These are phyloP conservation scores for Vaccinium myrtillus DNA, from an alignment of 148 eudicot genomes.

Conservation along the genomic window DNA sequence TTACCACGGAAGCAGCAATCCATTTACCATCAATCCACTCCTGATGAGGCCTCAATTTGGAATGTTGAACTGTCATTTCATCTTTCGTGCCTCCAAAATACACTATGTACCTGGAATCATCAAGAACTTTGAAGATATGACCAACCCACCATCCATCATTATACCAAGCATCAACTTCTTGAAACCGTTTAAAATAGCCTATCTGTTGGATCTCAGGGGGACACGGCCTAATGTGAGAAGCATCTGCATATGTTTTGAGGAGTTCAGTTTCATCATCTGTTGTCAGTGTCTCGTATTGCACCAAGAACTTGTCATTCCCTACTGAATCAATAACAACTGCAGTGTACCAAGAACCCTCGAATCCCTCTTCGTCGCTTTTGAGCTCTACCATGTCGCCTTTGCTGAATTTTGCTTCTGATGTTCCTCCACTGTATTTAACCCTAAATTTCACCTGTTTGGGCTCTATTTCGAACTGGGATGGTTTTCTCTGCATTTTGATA, in stretches of 20 bases:
- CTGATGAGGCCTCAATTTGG: conserved; percentile 52
- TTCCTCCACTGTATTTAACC: conserved; percentile 20
- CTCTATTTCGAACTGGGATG: conserved; percentile 6
- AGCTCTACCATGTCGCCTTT: conserved; percentile 49
- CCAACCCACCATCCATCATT: conserved; percentile 63
- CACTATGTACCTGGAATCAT: conserved; percentile 34
- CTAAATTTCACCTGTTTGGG: conserved; percentile 19
- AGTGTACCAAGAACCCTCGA: conserved; percentile 48
- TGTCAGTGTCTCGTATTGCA: conserved; percentile 47
- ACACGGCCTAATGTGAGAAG: conserved; percentile 42
- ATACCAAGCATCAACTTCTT: conserved; percentile 57
- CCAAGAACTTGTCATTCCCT: conserved; percentile 31
- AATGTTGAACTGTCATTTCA: conserved; percentile 42
- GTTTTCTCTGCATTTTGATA: background rate
- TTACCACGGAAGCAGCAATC: conserved; percentile 39
- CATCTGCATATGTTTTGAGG: conserved; percentile 30
- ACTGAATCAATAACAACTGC: conserved; percentile 37
- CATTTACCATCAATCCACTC: conserved; percentile 54
- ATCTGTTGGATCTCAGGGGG: conserved; percentile 38
- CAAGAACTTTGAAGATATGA: conserved; percentile 37
- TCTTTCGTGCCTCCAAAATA: conserved; percentile 38
- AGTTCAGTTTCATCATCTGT: conserved; percentile 32
- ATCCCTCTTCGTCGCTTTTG: conserved; percentile 43
- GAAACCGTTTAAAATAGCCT: conserved; percentile 33
- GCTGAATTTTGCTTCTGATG: conserved; percentile 15